Base-by-base conservation (phyloP, 2,329 filamentous ascomycete species). In the Apiospora arundinis region DNA sequence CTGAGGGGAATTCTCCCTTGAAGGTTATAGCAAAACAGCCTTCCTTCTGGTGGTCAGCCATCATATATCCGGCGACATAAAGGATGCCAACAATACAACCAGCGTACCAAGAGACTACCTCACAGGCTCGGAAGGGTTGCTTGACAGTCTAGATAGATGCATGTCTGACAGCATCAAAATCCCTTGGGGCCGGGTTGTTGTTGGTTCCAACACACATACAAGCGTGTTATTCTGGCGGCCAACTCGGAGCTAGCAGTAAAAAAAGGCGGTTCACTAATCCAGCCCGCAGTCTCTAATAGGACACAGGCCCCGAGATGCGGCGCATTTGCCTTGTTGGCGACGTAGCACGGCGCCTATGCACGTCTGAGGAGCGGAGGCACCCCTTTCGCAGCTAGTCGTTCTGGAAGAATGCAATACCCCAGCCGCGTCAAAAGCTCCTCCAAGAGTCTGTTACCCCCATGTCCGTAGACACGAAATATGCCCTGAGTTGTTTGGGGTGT, bases 261-360 rank as follows among this genome's bases (percentile, higher is more conserved):
- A 37, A 60, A 60, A 16, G 16, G 52, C 49, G 49, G 49, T 56
- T 56, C 49, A 56, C 25, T 32, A 37, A 37, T 60, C 37, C 52
- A 60, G 28, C 28, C 52, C 28, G 56, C 21, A 14, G 56, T 32
- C 56, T 63, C 56, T 63, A 40, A 63, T 63, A 63, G 56, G 56
- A 63, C 56, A 63, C 56, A 63, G 32, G 18, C 56, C 56, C 56
- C 56, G 56, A 63, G 56, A 23, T 40, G 56, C 56, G 56, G 56
- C 56, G 56, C 56, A 63, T 63, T 63, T 63, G 28, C 56, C 56
- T 63, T 40, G 56, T 63, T 63, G 56, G 56, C 67, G 67, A 74
- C 70, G 74, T 76, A 74, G 74, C 73, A 74, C 75, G 74, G 76
- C 76, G 78, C 75, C 74, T 79, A 80, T 77, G 78, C 75, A 76